These are phyloP conservation scores for Chaetothyriales sp. DNA, from an alignment of 2,329 filamentous ascomycete genomes.

Conservation along the genomic window DNA sequence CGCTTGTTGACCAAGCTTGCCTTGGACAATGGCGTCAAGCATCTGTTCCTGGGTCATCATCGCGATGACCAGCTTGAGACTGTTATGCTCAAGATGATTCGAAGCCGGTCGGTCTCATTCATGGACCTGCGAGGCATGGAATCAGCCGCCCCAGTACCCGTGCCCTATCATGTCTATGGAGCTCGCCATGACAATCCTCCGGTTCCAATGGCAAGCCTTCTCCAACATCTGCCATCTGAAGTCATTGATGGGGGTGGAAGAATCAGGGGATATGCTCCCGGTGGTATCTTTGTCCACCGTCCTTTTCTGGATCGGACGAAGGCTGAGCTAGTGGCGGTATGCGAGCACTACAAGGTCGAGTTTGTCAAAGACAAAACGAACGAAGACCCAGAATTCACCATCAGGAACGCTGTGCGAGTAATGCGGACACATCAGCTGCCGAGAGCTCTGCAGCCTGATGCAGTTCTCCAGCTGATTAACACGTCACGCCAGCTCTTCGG, in stretches of 20 bases:
- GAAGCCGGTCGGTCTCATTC: slow-evolving; percentile 5
- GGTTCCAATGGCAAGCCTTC: neutral
- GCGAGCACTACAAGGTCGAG: slow-evolving; percentile 46
- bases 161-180: neutral
- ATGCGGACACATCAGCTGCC: slow-evolving; percentile 51
- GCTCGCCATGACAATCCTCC: neutral
- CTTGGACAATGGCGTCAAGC: slow-evolving; percentile 33
- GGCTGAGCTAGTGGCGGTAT: slow-evolving; percentile 45
- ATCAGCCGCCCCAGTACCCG: neutral
- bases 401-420: slow-evolving; percentile 65
- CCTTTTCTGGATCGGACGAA: slow-evolving; percentile 51
- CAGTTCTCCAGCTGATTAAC: slow-evolving; percentile 6
- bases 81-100: slow-evolving; percentile 57
- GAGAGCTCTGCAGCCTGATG: slow-evolving; percentile 41
- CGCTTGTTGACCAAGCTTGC: slow-evolving; percentile 52
- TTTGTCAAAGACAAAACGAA: slow-evolving; percentile 88
- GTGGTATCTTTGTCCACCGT: slow-evolving; percentile 49
- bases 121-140: slow-evolving; percentile 13
- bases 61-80: slow-evolving; percentile 85
- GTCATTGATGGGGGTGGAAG: neutral
- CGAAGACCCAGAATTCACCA: slow-evolving; percentile 56
- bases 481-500: slow-evolving; percentile 1
- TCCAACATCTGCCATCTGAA: neutral
- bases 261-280: neutral
- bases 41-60: slow-evolving; percentile 71